Percentiles rank a stretch among this genome's conserved stretches.
These are phyloP conservation scores for Aspergillus novoparasiticus DNA, from an alignment of 2,329 filamentous ascomycete genomes.

Conservation along the genomic window DNA sequence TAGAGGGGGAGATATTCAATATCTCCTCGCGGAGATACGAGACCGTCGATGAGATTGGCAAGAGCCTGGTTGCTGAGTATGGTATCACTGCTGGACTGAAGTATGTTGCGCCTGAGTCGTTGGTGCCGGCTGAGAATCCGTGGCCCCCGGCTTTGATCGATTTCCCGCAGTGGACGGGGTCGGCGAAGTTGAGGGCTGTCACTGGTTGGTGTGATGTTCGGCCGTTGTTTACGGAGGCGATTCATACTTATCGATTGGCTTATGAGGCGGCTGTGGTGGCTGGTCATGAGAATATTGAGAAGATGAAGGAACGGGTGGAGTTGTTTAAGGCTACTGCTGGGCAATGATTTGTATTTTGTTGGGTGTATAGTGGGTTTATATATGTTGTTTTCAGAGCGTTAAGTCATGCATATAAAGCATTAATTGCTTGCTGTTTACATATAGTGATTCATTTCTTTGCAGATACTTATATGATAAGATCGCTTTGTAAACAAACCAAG, in stretches of 20 bases:
- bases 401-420: too few relatives aligned
- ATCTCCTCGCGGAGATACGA: slow-evolving; percentile 11
- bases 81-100: background rate
- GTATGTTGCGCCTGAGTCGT: background rate
- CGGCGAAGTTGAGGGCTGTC: slow-evolving; percentile 7
- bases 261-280: background rate
- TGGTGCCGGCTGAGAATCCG: background rate
- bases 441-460: background rate
- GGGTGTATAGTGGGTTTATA: background rate
- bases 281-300: background rate
- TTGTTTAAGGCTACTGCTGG: background rate
- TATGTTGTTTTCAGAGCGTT: background rate
- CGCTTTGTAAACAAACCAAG: too few relatives aligned
- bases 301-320: background rate
- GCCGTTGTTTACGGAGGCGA: slow-evolving; percentile 4
- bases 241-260: slow-evolving; percentile 4
- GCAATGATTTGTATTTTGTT: background rate
- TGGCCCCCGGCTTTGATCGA: slow-evolving; percentile 11
- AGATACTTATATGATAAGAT: background rate
- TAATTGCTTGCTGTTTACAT: background rate
- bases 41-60: slow-evolving; percentile 8
- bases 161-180: slow-evolving; percentile 15
- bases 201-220: slow-evolving; percentile 11
- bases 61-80: background rate
- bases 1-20: slow-evolving; percentile 9